Conservation (phyloP, 352 stramenopile genomes). For the Globisporangium camurandrum region DNA sequence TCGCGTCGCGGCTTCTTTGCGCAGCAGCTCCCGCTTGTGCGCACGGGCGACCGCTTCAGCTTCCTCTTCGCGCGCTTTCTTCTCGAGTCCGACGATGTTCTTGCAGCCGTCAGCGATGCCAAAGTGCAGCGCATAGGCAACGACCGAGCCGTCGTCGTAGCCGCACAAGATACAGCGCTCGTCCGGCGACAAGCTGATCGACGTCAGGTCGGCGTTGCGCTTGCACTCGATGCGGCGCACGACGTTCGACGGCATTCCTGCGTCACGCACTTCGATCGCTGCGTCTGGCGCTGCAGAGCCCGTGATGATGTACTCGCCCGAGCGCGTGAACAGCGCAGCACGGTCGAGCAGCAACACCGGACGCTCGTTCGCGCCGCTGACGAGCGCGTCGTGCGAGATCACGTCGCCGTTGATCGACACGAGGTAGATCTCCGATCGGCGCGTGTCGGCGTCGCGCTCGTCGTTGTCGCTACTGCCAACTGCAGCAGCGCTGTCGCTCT, state of each 20-base stretch:
- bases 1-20: constrained; percentile 37
- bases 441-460: constrained; percentile 33
- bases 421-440: constrained; percentile 70
- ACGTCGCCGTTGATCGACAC: constrained; percentile 80
- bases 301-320: constrained; percentile 72
- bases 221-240: constrained; percentile 79
- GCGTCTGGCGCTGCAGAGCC: constrained; percentile 47
- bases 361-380: constrained; percentile 21
- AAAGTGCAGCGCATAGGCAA: constrained; percentile 79
- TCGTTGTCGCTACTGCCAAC: constrained; percentile 8
- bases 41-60: constrained; percentile 70
- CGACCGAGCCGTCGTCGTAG: constrained; percentile 70
- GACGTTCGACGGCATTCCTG: constrained; percentile 42
- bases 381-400: constrained; percentile 53
- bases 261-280: constrained; percentile 71
- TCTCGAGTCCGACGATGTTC: constrained; percentile 56
- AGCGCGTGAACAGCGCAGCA: constrained; percentile 68
- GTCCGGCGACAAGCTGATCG: constrained; percentile 68
- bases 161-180: constrained; percentile 77
- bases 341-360: constrained; percentile 60
- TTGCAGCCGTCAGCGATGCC: constrained; percentile 72
- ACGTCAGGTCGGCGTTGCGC: constrained; percentile 48
- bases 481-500: constrained; percentile 5
- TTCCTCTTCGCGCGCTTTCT: constrained; percentile 66
- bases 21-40: constrained; percentile 57